Percentiles rank a stretch among this genome's conserved stretches.
These are phyloP conservation scores for Epithemia pelagica DNA, from an alignment of 108 stramenopile genomes.

Conservation along the genomic window DNA sequence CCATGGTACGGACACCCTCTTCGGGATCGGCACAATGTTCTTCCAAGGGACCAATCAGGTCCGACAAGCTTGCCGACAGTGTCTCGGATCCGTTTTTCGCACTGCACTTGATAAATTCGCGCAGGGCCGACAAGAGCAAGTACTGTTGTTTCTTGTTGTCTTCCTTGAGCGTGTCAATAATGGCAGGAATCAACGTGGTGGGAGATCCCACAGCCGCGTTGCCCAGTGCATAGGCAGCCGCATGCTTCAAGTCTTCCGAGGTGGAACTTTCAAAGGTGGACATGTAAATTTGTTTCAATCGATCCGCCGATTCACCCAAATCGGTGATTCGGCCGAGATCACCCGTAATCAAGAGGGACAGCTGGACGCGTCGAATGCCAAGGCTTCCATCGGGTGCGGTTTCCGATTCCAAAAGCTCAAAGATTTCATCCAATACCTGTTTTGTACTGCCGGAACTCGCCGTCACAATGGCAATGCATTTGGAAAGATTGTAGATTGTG, in stretches of 20 bases:
- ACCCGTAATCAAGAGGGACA: constrained; percentile 83
- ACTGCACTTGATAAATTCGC: constrained; percentile 91
- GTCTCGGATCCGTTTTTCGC: constrained; percentile 36
- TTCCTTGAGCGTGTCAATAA: constrained; percentile 72
- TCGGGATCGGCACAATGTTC: constrained; percentile 68
- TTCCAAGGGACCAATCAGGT: constrained; percentile 80
- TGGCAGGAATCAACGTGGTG: constrained; percentile 69
- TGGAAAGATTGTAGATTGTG: constrained; percentile 73
- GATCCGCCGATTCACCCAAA: constrained; percentile 25
- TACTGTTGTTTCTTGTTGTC: constrained; percentile 87
- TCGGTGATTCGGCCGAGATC: constrained; percentile 75
- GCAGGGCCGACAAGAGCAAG: constrained; percentile 84
- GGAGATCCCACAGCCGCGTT: constrained; percentile 81
- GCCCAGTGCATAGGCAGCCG: constrained; percentile 91
- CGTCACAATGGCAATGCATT: constrained; percentile 71
- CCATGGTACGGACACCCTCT: constrained; percentile 94
- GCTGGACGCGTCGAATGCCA: constrained; percentile 41
- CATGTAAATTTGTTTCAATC: constrained; percentile 52
- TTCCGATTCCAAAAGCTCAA: constrained; percentile 40
- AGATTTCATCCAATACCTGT: constrained; percentile 33
- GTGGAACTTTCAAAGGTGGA: constrained; percentile 69
- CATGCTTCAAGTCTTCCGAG: constrained; percentile 89
- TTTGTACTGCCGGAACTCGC: constrained; percentile 39
- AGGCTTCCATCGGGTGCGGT: constrained; percentile 20
- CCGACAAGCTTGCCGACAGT: constrained; percentile 40